A percentile compares a stretch with the other conserved stretches of the same genome.
Conservation (phyloP, 805 yeast species). For the Saccharomycopsis javanensis region DNA sequence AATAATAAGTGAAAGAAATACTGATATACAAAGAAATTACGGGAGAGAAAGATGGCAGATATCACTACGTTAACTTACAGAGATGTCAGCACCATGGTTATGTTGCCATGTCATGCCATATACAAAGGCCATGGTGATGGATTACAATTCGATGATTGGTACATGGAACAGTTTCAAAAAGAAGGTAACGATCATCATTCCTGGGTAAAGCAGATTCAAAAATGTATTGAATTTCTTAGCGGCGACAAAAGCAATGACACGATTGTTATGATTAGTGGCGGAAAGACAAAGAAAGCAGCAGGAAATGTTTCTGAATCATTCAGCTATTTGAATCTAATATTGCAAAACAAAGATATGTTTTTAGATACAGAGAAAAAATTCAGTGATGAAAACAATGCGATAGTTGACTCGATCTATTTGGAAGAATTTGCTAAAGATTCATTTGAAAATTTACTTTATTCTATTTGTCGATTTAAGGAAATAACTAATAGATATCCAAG, state of each 20-base stretch:
- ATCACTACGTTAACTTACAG: not conserved
- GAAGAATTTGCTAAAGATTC: constrained; percentile 78
- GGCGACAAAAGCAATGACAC: constrained; percentile 25
- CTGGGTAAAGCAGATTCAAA: constrained; percentile 51
- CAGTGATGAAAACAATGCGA: not conserved
- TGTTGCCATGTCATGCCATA: constrained; percentile 19
- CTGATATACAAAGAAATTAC: not conserved
- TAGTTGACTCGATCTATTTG: constrained; percentile 29
- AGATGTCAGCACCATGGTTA: constrained; percentile 3
- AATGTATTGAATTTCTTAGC: constrained; percentile 32
- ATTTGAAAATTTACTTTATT: constrained; percentile 63
- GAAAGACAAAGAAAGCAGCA: constrained; percentile 50
- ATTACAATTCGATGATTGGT: constrained; percentile 46
- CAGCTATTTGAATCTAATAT: constrained; percentile 35
- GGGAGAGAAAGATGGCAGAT: not conserved
- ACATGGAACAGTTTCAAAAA: constrained; percentile 52
- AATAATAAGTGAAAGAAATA: not conserved
- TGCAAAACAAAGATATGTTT: constrained; percentile 11
- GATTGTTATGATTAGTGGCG: constrained; percentile 49
- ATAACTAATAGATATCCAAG: constrained; percentile 39
- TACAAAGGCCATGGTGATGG: constrained; percentile 31
- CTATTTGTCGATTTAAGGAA: constrained; percentile 45
- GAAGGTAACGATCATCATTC: constrained; percentile 62
- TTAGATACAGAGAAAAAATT: no score
- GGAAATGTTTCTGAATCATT: constrained; percentile 52